Percentiles rank a stretch among this genome's conserved stretches.
Evolutionary conservation across 2,329 filamentous ascomycete genomes (phyloP).

Genomic region (Pestalotiopsis fici): DNA sequence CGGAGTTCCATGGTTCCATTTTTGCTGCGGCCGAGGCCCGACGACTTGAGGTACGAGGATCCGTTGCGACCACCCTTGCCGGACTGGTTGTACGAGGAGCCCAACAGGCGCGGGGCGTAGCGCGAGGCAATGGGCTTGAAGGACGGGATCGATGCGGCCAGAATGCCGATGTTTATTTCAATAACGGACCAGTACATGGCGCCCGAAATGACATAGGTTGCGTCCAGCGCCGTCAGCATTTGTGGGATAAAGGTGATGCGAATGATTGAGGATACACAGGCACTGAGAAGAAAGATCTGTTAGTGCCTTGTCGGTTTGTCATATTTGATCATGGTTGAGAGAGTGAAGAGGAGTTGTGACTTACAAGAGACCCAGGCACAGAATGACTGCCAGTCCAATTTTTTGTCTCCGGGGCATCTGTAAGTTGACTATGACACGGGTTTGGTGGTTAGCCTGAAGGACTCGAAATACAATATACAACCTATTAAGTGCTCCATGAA

Average conservation of each 20-base stretch:
- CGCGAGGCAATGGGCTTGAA: conserved; percentile 33
- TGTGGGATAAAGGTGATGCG: conserved; percentile 44
- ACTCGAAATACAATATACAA: too few relatives aligned
- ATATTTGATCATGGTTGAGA: too few relatives aligned
- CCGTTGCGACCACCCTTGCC: not conserved
- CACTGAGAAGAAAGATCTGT: conserved; percentile 24
- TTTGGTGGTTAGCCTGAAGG: not conserved
- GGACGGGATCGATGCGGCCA: conserved; percentile 35
- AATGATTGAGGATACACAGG: conserved; percentile 46
- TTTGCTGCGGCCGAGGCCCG: not conserved
- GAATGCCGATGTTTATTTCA: conserved; percentile 36
- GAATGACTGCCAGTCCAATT: conserved; percentile 39
- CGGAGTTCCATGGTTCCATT: conserved; percentile 8
- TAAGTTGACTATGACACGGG: conserved; percentile 25
- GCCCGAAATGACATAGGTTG: conserved; percentile 34
- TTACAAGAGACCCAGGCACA: conserved; percentile 44
- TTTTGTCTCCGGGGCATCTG: conserved; percentile 46
- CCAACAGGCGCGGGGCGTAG: conserved; percentile 39
- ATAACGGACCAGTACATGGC: conserved; percentile 43
- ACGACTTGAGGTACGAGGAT: not conserved
- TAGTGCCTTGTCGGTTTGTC: too few relatives aligned
- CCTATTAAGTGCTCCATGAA: not conserved
- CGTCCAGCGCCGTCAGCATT: conserved; percentile 37
- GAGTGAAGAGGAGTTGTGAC: too few relatives aligned
- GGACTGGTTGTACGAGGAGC: conserved; percentile 17